These are phyloP conservation scores for Aspergillus candidus DNA, from an alignment of 2,329 filamentous ascomycete genomes.

Conservation along the genomic window DNA sequence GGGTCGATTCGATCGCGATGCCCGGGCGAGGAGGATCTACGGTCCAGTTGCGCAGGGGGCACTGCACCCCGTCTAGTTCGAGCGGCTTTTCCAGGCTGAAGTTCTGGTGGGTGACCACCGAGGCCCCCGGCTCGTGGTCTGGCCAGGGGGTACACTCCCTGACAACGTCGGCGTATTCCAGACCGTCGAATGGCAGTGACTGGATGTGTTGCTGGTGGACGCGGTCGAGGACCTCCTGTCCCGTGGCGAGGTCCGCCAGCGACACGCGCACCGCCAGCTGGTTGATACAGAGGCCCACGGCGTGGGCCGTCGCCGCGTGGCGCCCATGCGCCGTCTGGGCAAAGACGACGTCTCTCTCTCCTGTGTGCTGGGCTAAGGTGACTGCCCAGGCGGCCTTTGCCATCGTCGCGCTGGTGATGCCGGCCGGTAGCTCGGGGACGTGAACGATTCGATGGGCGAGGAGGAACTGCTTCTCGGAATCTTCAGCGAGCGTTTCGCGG, in stretches of 20 bases:
- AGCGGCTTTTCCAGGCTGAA: background rate
- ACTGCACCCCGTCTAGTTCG: background rate
- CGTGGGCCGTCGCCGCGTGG: background rate
- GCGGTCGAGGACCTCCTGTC: background rate
- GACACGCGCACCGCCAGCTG: no score
- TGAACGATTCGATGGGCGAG: no score
- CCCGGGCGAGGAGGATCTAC: background rate
- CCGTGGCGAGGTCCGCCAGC: background rate
- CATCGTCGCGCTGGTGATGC: no score
- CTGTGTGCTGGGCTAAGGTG: no score
- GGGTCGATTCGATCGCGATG: background rate
- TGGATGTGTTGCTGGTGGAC: background rate
- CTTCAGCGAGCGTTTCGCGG: no score
- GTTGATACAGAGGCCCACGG: no score
- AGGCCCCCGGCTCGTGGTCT: background rate
- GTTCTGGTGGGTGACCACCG: background rate
- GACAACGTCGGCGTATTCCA: conserved; percentile 1
- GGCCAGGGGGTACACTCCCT: background rate
- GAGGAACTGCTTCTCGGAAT: no score
- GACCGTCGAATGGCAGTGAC: background rate
- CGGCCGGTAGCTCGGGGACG: no score
- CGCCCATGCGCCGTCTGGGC: background rate
- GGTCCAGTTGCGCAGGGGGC: background rate
- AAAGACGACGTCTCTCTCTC: background rate
- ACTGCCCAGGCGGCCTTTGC: no score